phyloP scores from a whole-genome alignment of 1,284 basidiomycete species.

The Leccinum glutinopallens region DNA sequence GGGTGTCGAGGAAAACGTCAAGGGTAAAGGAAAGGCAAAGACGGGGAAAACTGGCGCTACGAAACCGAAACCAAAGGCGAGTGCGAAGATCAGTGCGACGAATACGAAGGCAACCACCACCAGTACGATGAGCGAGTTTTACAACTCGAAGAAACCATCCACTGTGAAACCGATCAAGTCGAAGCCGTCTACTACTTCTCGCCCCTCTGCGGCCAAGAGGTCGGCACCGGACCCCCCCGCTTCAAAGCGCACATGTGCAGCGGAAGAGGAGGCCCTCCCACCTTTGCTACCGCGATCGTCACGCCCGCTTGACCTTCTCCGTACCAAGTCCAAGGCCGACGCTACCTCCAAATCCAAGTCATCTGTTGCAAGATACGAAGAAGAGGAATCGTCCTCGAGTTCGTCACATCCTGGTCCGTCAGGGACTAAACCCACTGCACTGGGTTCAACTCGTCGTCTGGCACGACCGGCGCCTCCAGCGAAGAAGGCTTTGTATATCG shows the following conservation, averaged over 20 bases:
- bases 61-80: constrained; percentile 7
- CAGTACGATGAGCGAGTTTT: constrained; percentile 23
- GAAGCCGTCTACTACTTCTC: constrained; percentile 12
- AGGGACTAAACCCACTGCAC: neutral
- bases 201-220: constrained; percentile 4
- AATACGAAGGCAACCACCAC: constrained; percentile 1
- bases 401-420: constrained; percentile 9
- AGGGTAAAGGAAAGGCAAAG: constrained; percentile 15
- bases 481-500: constrained; percentile 27
- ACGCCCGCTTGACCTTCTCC: constrained; percentile 33
- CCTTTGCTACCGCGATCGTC: constrained; percentile 21
- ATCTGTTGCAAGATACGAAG: constrained; percentile 13
- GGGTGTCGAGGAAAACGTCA: neutral
- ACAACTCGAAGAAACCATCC: constrained; percentile 20
- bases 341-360: neutral
- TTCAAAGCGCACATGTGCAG: constrained; percentile 11
- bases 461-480: constrained; percentile 2
- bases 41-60: neutral
- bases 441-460: neutral
- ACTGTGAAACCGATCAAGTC: constrained; percentile 9
- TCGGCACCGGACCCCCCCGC: neutral
- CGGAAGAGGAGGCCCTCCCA: constrained; percentile 11
- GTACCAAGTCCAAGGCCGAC: constrained; percentile 21
- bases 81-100: neutral
- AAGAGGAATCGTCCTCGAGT: constrained; percentile 17